Evolutionary conservation across 2,329 filamentous ascomycete genomes (phyloP).

Genomic region (Periglandula ipomoeae): DNA sequence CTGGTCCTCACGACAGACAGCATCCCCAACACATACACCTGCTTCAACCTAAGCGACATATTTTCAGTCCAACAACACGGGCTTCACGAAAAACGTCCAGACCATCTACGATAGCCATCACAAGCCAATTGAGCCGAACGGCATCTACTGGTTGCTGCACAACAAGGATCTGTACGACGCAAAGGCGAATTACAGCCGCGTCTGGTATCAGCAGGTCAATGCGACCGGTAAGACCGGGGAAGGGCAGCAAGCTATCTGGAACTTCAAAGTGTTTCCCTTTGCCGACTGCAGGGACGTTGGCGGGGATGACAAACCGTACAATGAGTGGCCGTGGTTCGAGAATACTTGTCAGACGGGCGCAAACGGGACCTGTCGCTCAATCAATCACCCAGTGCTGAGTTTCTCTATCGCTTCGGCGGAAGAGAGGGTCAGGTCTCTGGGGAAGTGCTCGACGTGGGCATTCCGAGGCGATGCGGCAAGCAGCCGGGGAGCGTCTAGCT

Average conservation of each 20-base stretch:
- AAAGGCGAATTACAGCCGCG: conserved; percentile 10
- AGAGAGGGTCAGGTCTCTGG: background rate
- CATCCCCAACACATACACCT: conserved; percentile 9
- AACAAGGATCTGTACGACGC: conserved; percentile 9
- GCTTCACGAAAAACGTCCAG: conserved; percentile 5
- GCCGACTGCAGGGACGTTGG: conserved; percentile 6
- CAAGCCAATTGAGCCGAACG: conserved; percentile 3
- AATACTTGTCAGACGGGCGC: background rate
- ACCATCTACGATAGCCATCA: conserved; percentile 1
- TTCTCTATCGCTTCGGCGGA: background rate
- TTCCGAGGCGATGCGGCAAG: background rate
- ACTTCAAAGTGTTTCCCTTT: conserved; percentile 10
- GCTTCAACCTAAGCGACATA: conserved; percentile 15
- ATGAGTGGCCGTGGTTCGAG: background rate
- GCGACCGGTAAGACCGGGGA: background rate
- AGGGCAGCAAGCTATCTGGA: conserved; percentile 10
- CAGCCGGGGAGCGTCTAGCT: background rate
- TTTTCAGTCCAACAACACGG: conserved; percentile 12
- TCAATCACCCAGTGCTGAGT: background rate
- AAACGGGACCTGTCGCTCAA: background rate
- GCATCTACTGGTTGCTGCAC: conserved; percentile 10
- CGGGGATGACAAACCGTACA: conserved; percentile 6
- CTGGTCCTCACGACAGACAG: conserved; percentile 10
- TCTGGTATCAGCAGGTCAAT: conserved; percentile 10
- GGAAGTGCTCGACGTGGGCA: background rate